These are phyloP conservation scores for Saccharomyces hybrid DNA, from an alignment of 1,139 yeast genomes.

Conservation along the genomic window DNA sequence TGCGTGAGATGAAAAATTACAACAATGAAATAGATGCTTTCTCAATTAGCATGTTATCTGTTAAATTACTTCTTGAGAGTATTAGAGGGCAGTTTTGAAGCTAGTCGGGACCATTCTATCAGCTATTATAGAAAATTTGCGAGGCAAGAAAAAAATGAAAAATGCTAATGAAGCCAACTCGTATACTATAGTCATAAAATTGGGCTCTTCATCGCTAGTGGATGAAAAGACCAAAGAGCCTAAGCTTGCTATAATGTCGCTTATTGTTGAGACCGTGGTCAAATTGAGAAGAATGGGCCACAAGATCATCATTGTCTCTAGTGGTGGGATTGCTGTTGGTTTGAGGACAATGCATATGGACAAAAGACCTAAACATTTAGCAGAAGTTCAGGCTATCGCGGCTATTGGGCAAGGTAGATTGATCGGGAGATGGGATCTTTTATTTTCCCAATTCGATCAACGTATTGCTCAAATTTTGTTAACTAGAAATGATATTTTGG, in stretches of 20 bases:
- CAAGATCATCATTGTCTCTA: slow-evolving; percentile 76
- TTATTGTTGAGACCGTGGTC: slow-evolving; percentile 83
- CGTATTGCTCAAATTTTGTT: slow-evolving; percentile 85
- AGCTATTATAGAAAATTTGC: not conserved
- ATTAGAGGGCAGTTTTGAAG: too few relatives aligned
- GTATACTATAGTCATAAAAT: slow-evolving; percentile 69
- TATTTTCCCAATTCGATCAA: slow-evolving; percentile 76
- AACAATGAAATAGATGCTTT: not conserved
- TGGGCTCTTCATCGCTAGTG: slow-evolving; percentile 87
- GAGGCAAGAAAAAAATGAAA: not conserved
- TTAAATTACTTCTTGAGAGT: too few relatives aligned
- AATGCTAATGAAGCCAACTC: slow-evolving; percentile 19
- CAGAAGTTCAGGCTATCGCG: slow-evolving; percentile 88
- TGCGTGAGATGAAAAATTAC: not conserved
- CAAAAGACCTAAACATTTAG: slow-evolving; percentile 64
- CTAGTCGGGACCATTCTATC: not conserved
- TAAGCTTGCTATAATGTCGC: slow-evolving; percentile 82
- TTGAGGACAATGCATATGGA: slow-evolving; percentile 62
- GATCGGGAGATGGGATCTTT: slow-evolving; percentile 83
- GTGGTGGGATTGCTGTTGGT: slow-evolving; percentile 97
- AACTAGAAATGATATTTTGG: slow-evolving; percentile 87
- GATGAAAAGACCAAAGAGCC: slow-evolving; percentile 88
- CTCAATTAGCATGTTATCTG: not conserved
- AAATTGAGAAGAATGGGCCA: slow-evolving; percentile 82
- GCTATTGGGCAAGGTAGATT: slow-evolving; percentile 92